Evolutionary conservation across 805 yeast genomes (phyloP).

Genomic region (Yamadazyma tumulicola): DNA sequence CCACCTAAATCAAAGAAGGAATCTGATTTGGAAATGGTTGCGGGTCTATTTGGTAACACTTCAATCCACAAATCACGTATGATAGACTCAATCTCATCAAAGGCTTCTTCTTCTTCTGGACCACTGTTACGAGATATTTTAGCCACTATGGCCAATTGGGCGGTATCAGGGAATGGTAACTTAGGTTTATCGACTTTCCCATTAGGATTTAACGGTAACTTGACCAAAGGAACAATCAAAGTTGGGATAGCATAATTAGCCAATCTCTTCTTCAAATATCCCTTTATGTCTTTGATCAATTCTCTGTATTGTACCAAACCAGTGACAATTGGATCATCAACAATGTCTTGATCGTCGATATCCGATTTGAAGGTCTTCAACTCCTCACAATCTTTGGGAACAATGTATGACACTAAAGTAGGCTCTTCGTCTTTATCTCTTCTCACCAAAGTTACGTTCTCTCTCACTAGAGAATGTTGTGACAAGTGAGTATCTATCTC

Average conservation of each 20-base stretch:
- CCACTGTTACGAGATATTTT: constrained; percentile 43
- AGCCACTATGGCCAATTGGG: constrained; percentile 77
- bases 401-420: constrained; percentile 84
- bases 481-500: constrained; percentile 97
- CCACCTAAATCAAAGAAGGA: constrained; percentile 98
- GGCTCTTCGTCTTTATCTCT: constrained; percentile 93
- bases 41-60: constrained; percentile 82
- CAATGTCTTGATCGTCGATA: constrained; percentile 37
- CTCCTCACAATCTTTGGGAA: constrained; percentile 58
- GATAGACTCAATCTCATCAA: constrained; percentile 61
- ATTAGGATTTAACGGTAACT: constrained; percentile 92
- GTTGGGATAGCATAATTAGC: constrained; percentile 95
- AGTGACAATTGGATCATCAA: constrained; percentile 63
- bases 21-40: constrained; percentile 70
- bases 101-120: constrained; percentile 43
- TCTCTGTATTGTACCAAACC: constrained; percentile 76
- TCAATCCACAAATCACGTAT: constrained; percentile 82
- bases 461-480: constrained; percentile 88
- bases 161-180: constrained; percentile 89
- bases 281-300: constrained; percentile 75
- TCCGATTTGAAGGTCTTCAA: constrained; percentile 48
- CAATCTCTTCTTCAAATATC: constrained; percentile 74
- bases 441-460: constrained; percentile 86
- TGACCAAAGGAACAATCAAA: constrained; percentile 79
- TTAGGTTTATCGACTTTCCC: constrained; percentile 98